Evolutionary conservation across 148 eudicot genomes (phyloP).

Genomic region (Dysphania ambrosioides): DNA sequence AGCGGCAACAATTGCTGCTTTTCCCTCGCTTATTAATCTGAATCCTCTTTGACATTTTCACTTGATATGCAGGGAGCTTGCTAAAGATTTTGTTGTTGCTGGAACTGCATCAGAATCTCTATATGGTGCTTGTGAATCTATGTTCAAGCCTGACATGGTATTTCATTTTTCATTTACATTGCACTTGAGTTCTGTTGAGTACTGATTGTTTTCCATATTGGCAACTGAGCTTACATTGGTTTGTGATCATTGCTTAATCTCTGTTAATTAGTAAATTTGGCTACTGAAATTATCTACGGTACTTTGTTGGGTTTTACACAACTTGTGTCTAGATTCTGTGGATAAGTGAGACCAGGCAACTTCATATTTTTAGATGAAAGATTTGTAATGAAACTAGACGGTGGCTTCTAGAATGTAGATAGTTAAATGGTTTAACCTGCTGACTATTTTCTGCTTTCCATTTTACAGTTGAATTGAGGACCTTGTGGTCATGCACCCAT

Average conservation of each 20-base stretch:
- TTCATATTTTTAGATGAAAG: too few relatives aligned
- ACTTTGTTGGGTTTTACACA: neutral
- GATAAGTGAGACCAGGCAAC: neutral
- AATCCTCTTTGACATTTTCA: neutral
- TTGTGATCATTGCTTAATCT: neutral
- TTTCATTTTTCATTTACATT: conserved; percentile 13
- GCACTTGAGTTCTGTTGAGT: neutral
- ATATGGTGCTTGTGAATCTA: conserved; percentile 97
- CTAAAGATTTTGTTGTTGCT: conserved; percentile 96
- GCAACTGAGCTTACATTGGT: neutral
- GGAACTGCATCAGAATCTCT: conserved; percentile 93
- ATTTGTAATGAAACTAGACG: too few relatives aligned
- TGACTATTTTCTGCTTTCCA: neutral
- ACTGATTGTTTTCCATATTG: neutral
- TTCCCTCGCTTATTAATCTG: neutral
- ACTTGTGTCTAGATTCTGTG: too few relatives aligned
- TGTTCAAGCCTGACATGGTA: conserved; percentile 98
- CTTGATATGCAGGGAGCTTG: conserved; percentile 63
- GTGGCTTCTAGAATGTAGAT: neutral
- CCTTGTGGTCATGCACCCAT: too few relatives aligned
- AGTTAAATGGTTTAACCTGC: neutral
- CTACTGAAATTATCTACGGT: neutral
- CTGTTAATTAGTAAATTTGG: neutral
- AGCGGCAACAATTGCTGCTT: neutral
- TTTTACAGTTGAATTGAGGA: too few relatives aligned